Base-by-base conservation (phyloP, 768 basidiomycete genomes). In the Suillus occidentalis region DNA sequence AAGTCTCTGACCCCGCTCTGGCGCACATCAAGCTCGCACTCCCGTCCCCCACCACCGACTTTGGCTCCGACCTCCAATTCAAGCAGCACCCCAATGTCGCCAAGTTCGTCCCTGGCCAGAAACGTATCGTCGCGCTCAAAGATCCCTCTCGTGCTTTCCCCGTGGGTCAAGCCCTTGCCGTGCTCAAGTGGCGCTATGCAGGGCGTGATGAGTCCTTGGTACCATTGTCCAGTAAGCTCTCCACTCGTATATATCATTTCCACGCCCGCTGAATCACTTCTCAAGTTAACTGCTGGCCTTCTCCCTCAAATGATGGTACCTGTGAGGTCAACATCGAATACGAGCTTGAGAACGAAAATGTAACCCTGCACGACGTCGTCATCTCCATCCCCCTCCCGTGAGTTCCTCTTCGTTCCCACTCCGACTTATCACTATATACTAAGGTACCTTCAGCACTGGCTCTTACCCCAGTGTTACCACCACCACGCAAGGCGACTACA, bases 241-340 rank as follows among this genome's bases (percentile, higher is more conserved):
- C 61, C n/a, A 31, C 50, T 39, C 60, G 25, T 36, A 12, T 69
- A 55, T 39, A 53, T 59, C 5, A 56, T 43, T 16, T 40, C 12
- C 28, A 13, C 1, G 16, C 16, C 55, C 8, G 45, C 63, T 68
- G 14, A 71, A 28, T 49, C 22, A 1, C 57, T 37, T 31, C 31
- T 4, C 22, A 68, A 95, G 96, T 99, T 75, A 99, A 94, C 73
- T 96, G 94, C 78, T 99, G 96, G 96, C 97, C 96, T 14, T 89
- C 94, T 14, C 91, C 93, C 7, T 89, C 92, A 45, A 94, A 93
- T 70, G 91, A 94, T 66, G 95, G 95, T n/a, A 90, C 90, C 1
- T 92, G 89, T 69, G 95, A 97, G 68, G 93, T 99, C 65, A 96
- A 92, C 77, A 93, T 99, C 67, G 97, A 98, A 77, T 98, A 97